Base-by-base conservation (phyloP, 257 asterid genomes). In the Salvia hispanica region DNA sequence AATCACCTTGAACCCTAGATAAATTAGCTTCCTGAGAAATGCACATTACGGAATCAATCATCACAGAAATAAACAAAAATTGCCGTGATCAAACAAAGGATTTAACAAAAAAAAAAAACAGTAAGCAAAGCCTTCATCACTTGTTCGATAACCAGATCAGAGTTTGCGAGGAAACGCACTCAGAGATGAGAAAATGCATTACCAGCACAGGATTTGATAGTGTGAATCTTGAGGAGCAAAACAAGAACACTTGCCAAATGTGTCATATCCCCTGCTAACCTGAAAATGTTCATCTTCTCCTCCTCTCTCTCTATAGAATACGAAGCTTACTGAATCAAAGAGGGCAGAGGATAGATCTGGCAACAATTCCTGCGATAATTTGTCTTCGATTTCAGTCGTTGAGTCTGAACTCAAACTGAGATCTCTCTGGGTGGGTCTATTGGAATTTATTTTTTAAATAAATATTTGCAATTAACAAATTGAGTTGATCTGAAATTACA, bases 121-220 rank as follows among this genome's bases (percentile, higher is more conserved):
- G 54, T 46, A 10, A 66, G 4, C 48, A 53, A 34, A 56, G 28
- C 46, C 9, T 4, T 7, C 7, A 42, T 58, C 40, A 45, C 16
- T 62, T 50, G 0, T 45, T 67, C 43, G 42, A 45, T 21, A 54
- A 16, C 28, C 63, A 39, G 69, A 37, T 62, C 67, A 58, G 31
- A 48, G 47, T 34, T 10, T 14, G 13, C 14, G 14, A 2, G 31
- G 36, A 37, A 57, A 12, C 0, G 34, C 2, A 39, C 1, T 36
- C 13, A 7, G 12, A 8, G 39, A 16, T 14, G 14, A 60, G 34
- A 51, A 34, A 40, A 44, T 28, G 73, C 62, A 12, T 58, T 77
- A 89, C 96, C 96, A 66, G 95, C 96, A 76, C 96, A 89, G 11
- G 96, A 89, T 89, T 89, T 89, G 83, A 89, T 89, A 9, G 96